phyloP scores from a whole-genome alignment of 306 rosid genomes.

The Hippophae rhamnoides region DNA sequence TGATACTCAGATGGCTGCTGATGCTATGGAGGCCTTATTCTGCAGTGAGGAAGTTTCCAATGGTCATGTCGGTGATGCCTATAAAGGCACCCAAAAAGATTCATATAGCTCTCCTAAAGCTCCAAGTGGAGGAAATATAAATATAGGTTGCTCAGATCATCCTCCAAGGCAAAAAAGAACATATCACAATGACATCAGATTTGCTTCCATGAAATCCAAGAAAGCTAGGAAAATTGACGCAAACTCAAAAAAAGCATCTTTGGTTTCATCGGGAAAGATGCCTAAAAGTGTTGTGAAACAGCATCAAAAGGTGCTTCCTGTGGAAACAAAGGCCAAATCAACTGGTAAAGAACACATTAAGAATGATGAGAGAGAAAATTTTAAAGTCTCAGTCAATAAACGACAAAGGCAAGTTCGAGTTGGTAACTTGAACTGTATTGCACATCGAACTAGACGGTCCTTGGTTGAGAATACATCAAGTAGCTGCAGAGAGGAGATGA shows the following conservation, averaged over 20 bases:
- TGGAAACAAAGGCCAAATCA: constrained; percentile 18
- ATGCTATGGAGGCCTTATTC: constrained; percentile 81
- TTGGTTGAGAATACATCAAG: constrained; percentile 15
- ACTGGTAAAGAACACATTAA: constrained; percentile 18
- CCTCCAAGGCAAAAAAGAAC: constrained; percentile 22
- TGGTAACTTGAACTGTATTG: constrained; percentile 36
- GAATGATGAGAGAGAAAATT: constrained; percentile 16
- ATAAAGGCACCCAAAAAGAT: constrained; percentile 27
- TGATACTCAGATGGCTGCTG: constrained; percentile 95
- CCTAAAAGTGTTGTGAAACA: constrained; percentile 21
- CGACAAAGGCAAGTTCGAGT: constrained; percentile 21
- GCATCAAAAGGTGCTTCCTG: constrained; percentile 11
- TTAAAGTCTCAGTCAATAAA: constrained; percentile 5
- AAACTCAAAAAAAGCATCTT: constrained; percentile 26
- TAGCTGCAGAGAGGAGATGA: constrained; percentile 21
- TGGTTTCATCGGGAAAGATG: constrained; percentile 23
- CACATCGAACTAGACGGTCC: constrained; percentile 49
- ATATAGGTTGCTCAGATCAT: constrained; percentile 20
- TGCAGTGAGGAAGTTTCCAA: constrained; percentile 25
- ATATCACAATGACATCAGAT: constrained; percentile 8
- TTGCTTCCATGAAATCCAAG: constrained; percentile 25
- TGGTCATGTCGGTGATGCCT: constrained; percentile 25
- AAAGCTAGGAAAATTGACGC: constrained; percentile 27
- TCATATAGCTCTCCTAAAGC: constrained; percentile 18
- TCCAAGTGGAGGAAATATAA: constrained; percentile 19